A percentile compares a stretch with the other conserved stretches of the same genome.
Evolutionary conservation across 2,329 filamentous ascomycete genomes (phyloP).

Genomic region (Trichoderma sp.): DNA sequence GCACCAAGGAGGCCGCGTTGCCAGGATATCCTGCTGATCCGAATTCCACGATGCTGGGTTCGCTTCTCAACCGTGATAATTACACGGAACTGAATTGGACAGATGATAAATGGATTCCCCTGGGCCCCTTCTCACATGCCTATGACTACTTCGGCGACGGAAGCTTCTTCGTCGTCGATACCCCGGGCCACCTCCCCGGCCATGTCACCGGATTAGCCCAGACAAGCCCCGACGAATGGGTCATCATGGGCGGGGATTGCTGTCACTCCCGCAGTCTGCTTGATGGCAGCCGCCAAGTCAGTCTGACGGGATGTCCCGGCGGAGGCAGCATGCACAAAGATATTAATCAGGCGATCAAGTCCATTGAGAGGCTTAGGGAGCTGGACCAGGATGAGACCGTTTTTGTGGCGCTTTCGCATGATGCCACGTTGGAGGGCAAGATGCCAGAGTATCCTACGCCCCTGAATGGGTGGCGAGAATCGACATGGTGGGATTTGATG

Average conservation of each 20-base stretch:
- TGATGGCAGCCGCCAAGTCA: background rate
- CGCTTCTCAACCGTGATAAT: background rate
- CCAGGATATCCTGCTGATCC: background rate
- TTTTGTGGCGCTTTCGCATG: background rate
- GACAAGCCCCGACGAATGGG: background rate
- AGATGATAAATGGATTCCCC: background rate
- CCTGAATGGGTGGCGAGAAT: background rate
- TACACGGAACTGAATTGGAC: background rate
- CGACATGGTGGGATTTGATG: background rate
- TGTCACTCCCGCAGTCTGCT: background rate
- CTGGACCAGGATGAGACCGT: background rate
- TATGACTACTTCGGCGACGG: conserved; percentile 6
- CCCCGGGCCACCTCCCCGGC: background rate
- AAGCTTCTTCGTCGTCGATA: background rate
- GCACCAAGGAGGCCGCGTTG: background rate
- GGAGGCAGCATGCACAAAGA: background rate
- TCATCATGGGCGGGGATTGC: background rate
- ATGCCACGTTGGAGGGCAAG: background rate
- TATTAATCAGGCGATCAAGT: background rate
- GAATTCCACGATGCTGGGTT: background rate
- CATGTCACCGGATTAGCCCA: background rate
- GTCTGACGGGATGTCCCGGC: background rate
- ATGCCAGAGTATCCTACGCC: background rate
- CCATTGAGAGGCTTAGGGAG: background rate
- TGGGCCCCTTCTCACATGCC: background rate